These are phyloP conservation scores for Coniophora puteana DNA, from an alignment of 1,284 basidiomycete species.

Conservation along the genomic window DNA sequence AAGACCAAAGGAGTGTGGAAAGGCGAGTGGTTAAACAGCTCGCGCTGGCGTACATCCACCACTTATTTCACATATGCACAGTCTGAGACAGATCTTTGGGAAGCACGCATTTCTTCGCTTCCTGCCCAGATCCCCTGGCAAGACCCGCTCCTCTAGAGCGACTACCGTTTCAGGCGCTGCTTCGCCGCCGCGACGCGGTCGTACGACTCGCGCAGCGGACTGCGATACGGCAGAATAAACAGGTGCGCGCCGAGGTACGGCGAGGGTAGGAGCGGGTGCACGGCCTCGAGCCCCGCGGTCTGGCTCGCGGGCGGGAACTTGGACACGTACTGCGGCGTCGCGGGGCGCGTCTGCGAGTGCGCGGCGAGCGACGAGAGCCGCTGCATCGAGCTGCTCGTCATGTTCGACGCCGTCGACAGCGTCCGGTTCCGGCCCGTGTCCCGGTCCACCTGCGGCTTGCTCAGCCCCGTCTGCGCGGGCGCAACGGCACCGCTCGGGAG, in stretches of 20 bases:
- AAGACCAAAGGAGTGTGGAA: no score
- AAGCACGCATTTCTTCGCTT: no score
- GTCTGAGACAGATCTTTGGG: no score
- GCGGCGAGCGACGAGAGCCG: constrained; percentile 62
- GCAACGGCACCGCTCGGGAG: constrained; percentile 38
- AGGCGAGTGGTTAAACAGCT: no score
- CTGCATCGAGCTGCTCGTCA: constrained; percentile 52
- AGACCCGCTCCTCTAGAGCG: no score
- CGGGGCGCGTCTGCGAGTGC: constrained; percentile 49
- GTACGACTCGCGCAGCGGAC: constrained; percentile 64
- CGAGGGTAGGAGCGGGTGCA: constrained; percentile 65
- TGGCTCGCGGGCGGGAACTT: constrained; percentile 56
- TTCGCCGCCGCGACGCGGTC: constrained; percentile 63
- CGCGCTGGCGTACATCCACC: no score
- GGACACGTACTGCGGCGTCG: constrained; percentile 46
- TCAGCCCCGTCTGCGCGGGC: constrained; percentile 25
- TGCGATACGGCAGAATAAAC: constrained; percentile 57
- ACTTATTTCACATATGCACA: no score
- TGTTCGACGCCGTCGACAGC: constrained; percentile 58
- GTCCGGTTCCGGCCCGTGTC: constrained; percentile 58
- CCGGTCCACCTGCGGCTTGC: constrained; percentile 19
- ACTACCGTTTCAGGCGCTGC: constrained; percentile 23
- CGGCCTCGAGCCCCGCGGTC: constrained; percentile 46
- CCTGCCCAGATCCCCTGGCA: no score
- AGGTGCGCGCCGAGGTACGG: constrained; percentile 68